Percentiles rank a stretch among this genome's conserved stretches.
phyloP scores from a whole-genome alignment of 768 basidiomycete species.

The Strobilomyces dryophilus region DNA sequence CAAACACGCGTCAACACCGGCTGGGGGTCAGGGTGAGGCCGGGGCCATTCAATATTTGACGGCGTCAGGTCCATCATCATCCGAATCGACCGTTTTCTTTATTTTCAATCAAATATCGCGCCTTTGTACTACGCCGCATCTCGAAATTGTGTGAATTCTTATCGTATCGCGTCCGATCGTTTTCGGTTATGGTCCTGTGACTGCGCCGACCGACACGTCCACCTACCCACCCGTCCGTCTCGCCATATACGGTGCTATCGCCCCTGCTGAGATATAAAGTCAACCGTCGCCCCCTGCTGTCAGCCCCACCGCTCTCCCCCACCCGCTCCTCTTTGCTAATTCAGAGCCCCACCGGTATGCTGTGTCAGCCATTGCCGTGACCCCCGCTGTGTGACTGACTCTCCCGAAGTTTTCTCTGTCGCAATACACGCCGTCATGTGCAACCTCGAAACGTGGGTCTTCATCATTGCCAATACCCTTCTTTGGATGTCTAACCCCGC shows the following conservation, averaged over 20 bases:
- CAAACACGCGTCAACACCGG: slow-evolving; percentile 28
- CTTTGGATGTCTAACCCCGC: slow-evolving; percentile 25
- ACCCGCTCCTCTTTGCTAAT: slow-evolving; percentile 6
- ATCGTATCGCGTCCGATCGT: slow-evolving; percentile 31
- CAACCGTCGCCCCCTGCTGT: slow-evolving; percentile 11
- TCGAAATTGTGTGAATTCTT: slow-evolving; percentile 16
- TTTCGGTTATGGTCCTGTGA: slow-evolving; percentile 29
- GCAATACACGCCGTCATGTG: slow-evolving; percentile 39
- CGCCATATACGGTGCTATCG: slow-evolving; percentile 15
- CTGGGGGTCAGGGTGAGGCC: not conserved
- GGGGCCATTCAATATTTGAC: not conserved
- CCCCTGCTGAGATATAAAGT: slow-evolving; percentile 30
- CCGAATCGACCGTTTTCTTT: slow-evolving; percentile 5
- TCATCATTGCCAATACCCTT: slow-evolving; percentile 11
- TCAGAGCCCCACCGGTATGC: slow-evolving; percentile 14
- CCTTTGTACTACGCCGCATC: slow-evolving; percentile 3
- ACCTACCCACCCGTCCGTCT: slow-evolving; percentile 10
- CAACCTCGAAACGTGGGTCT: slow-evolving; percentile 50
- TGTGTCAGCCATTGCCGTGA: slow-evolving; percentile 1
- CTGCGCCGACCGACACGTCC: slow-evolving; percentile 11
- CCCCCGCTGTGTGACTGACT: slow-evolving; percentile 2
- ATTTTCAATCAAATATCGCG: slow-evolving; percentile 18
- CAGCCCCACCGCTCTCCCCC: slow-evolving; percentile 10
- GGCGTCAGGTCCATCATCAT: slow-evolving; percentile 4
- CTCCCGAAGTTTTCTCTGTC: slow-evolving; percentile 4